A percentile compares a stretch with the other conserved stretches of the same genome.
Conservation (phyloP, 192 early-diverging fungal genomes). For the Chytriomyces sp. region DNA sequence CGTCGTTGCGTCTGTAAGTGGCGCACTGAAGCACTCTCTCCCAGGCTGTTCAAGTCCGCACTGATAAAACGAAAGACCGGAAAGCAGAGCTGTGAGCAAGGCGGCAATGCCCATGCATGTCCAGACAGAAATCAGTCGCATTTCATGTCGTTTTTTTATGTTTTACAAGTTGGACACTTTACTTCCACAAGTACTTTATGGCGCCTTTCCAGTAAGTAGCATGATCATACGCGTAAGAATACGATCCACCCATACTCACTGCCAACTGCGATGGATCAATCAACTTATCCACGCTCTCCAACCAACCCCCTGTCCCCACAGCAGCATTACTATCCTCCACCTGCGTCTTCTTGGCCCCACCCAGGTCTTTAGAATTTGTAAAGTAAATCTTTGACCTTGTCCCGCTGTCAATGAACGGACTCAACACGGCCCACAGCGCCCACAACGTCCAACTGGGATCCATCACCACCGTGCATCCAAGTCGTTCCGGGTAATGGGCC, state of each 20-base stretch:
- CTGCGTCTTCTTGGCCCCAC: constrained; percentile 20
- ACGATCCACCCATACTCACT: neutral
- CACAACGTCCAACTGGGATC: constrained; percentile 86
- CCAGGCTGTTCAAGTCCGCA: too few species aligned
- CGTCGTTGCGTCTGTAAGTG: too few species aligned
- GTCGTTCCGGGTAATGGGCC: constrained; percentile 85
- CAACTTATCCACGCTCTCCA: neutral
- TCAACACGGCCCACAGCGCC: constrained; percentile 75
- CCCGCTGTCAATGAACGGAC: constrained; percentile 89
- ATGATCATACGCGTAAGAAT: constrained; percentile 5
- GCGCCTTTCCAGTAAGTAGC: neutral
- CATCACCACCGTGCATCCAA: constrained; percentile 60
- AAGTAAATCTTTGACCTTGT: constrained; percentile 88
- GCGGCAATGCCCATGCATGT: too few species aligned
- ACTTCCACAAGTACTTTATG: constrained; percentile 63
- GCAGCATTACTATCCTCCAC: constrained; percentile 14
- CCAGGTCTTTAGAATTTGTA: constrained; percentile 60
- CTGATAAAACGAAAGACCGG: too few species aligned
- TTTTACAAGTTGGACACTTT: constrained; percentile 26
- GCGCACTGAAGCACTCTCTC: too few species aligned
- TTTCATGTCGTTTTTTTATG: too few species aligned
- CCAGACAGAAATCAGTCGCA: too few species aligned
- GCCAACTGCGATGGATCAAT: constrained; percentile 7
- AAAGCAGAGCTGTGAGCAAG: too few species aligned
- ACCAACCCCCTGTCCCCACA: constrained; percentile 7